Percentiles rank a stretch among this genome's conserved stretches.
Evolutionary conservation across 1,284 basidiomycete species (phyloP).

Genomic region (Fomes fomentarius): DNA sequence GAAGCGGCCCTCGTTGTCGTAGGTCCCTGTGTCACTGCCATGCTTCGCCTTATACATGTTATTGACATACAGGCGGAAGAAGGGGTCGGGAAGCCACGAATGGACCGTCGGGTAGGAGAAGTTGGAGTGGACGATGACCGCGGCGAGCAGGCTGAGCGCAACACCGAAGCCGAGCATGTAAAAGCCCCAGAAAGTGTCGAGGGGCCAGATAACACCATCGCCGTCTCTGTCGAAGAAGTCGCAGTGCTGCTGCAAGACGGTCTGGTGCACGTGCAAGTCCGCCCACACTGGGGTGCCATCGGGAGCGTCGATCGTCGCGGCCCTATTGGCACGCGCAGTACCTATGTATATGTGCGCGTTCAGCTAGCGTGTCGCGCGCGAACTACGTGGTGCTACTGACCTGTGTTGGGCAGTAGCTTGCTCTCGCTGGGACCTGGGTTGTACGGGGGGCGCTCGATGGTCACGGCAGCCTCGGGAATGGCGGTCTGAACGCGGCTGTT

Average conservation of each 20-base stretch:
- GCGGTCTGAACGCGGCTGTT: constrained; percentile 14
- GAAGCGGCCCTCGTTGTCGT: constrained; percentile 48
- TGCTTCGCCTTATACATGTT: constrained; percentile 50
- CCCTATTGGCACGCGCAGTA: constrained; percentile 23
- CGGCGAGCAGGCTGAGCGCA: constrained; percentile 40
- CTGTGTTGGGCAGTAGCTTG: constrained; percentile 20
- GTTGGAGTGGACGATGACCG: constrained; percentile 41
- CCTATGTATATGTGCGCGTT: constrained; percentile 8
- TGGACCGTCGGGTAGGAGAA: constrained; percentile 41
- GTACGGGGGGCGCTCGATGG: constrained; percentile 22
- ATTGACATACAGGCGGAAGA: constrained; percentile 44
- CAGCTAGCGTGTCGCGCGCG: neutral
- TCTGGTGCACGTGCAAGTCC: constrained; percentile 20
- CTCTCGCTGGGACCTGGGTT: constrained; percentile 16
- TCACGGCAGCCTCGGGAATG: constrained; percentile 19
- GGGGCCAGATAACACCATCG: constrained; percentile 50
- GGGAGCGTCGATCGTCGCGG: constrained; percentile 12
- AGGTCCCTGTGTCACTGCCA: constrained; percentile 47
- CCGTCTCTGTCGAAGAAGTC: constrained; percentile 45
- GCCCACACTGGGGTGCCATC: constrained; percentile 24
- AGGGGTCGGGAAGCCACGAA: constrained; percentile 40
- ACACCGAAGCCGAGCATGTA: constrained; percentile 46
- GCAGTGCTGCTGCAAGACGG: constrained; percentile 46
- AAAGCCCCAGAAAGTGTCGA: constrained; percentile 48
- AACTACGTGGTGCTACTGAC: neutral